Evolutionary conservation across 345 rosid species (phyloP).

Genomic region (Balakata baccata): DNA sequence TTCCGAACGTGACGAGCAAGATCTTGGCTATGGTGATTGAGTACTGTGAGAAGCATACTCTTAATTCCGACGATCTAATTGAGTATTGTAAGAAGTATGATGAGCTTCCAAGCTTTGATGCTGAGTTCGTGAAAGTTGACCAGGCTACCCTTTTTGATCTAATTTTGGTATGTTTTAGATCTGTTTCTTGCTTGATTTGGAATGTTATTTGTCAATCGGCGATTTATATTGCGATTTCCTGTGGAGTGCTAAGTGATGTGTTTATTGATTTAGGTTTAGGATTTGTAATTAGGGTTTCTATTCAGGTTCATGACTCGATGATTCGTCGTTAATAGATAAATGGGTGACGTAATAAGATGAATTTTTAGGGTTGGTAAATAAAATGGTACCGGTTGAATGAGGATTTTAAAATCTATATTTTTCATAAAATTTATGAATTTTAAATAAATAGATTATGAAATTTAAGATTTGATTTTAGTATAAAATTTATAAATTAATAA

Average conservation of each 20-base stretch:
- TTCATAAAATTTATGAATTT: too few species aligned
- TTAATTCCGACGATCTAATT: conserved; percentile 4
- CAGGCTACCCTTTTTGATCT: conserved; percentile 31
- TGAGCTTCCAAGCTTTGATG: conserved; percentile 21
- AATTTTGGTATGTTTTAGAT: conserved; percentile 20
- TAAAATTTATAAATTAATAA: too few species aligned
- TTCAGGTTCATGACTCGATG: background rate
- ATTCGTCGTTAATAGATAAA: background rate
- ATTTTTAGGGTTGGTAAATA: too few species aligned
- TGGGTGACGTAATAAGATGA: too few species aligned
- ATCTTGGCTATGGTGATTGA: conserved; percentile 31
- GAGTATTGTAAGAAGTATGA: too few species aligned
- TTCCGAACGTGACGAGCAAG: conserved; percentile 30
- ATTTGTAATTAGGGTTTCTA: background rate
- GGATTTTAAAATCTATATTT: too few species aligned
- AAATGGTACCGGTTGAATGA: too few species aligned
- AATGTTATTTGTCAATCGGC: background rate
- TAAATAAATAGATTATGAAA: too few species aligned
- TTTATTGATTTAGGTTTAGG: background rate
- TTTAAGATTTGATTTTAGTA: too few species aligned
- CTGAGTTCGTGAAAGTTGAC: conserved; percentile 34
- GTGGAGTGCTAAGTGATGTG: background rate
- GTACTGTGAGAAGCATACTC: conserved; percentile 30
- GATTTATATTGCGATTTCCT: background rate
- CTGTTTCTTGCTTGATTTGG: background rate